phyloP scores from a whole-genome alignment of 768 basidiomycete species.

The Cantharellus anzutake region DNA sequence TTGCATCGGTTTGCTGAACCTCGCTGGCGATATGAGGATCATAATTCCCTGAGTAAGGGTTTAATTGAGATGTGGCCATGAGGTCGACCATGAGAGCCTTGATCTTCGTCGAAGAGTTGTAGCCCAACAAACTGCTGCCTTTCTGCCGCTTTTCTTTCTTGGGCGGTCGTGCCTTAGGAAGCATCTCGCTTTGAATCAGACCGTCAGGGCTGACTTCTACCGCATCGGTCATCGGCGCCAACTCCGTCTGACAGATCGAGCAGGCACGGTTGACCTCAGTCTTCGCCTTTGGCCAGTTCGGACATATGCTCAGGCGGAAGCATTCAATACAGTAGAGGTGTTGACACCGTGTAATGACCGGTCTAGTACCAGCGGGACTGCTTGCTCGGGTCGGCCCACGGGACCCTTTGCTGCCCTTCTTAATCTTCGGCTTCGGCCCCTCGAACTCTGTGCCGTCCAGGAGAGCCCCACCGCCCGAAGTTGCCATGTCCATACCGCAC shows the following conservation, averaged over 20 bases:
- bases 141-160: constrained; percentile 18
- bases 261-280: constrained; percentile 44
- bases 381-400: constrained; percentile 56
- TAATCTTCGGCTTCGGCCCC: constrained; percentile 25
- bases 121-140: constrained; percentile 28
- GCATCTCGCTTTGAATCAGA: constrained; percentile 12
- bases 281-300: constrained; percentile 49
- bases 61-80: constrained; percentile 57
- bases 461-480: constrained; percentile 23
- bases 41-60: constrained; percentile 78
- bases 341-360: constrained; percentile 78
- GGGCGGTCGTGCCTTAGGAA: constrained; percentile 4
- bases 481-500: constrained; percentile 60
- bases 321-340: constrained; percentile 83
- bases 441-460: constrained; percentile 21
- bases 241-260: constrained; percentile 52
- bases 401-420: constrained; percentile 27
- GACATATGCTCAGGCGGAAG: constrained; percentile 60
- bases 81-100: constrained; percentile 66
- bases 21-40: constrained; percentile 48
- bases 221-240: constrained; percentile 47
- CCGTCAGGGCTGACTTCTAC: constrained; percentile 60
- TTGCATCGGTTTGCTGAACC: constrained; percentile 55
- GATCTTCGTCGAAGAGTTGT: constrained; percentile 76
- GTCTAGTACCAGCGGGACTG: constrained; percentile 40